A percentile compares a stretch with the other conserved stretches of the same genome.
Conservation (phyloP, 345 rosid genomes). For the Aquilaria yunnanensis region DNA sequence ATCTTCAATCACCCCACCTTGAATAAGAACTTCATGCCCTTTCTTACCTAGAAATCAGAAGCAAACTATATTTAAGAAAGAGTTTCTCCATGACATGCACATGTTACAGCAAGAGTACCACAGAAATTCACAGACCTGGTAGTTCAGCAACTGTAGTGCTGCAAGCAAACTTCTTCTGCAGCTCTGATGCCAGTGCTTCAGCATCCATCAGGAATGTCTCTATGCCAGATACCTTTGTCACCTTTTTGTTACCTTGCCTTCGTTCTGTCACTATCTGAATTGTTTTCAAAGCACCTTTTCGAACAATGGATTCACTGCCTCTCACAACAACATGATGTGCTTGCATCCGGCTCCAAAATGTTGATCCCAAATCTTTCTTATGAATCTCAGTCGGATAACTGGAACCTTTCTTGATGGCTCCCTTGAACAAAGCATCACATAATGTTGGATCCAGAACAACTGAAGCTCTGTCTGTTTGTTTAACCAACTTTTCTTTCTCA, state of each 20-base stretch:
- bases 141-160: constrained; percentile 81
- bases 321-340: constrained; percentile 65
- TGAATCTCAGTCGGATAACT: constrained; percentile 83
- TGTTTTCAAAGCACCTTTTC: constrained; percentile 71
- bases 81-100: not conserved
- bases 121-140: constrained; percentile 40
- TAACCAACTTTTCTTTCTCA: constrained; percentile 81
- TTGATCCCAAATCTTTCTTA: constrained; percentile 71
- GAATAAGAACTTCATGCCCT: constrained; percentile 82
- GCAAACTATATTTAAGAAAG: constrained; percentile 1
- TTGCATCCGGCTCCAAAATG: constrained; percentile 77
- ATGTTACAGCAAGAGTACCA: not conserved
- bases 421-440: constrained; percentile 89
- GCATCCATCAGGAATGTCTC: constrained; percentile 78
- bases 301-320: constrained; percentile 69
- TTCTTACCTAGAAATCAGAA: constrained; percentile 63
- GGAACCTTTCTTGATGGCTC: constrained; percentile 91
- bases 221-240: constrained; percentile 73
- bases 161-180: constrained; percentile 98
- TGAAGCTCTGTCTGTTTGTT: constrained; percentile 52
- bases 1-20: constrained; percentile 90
- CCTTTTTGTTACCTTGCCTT: constrained; percentile 92
- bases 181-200: constrained; percentile 83
- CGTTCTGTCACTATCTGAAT: constrained; percentile 88
- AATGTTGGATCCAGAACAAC: constrained; percentile 73